Percentiles rank a stretch among this genome's conserved stretches.
These are phyloP conservation scores for Gyromitra esculenta DNA, from an alignment of 2,329 filamentous ascomycete genomes.

Conservation along the genomic window DNA sequence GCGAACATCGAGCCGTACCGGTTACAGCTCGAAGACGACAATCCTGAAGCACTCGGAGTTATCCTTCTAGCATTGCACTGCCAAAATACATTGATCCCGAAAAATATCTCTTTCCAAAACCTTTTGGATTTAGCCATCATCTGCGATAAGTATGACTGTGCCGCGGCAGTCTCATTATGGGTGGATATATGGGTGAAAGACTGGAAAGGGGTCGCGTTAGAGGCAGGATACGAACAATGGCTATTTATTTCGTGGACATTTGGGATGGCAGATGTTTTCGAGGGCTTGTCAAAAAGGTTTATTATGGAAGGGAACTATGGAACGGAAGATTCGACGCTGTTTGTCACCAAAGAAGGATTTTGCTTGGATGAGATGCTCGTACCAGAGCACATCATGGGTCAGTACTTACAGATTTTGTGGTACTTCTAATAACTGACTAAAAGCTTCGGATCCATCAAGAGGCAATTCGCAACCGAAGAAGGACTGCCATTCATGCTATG, in stretches of 20 bases:
- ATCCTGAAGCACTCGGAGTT: constrained; percentile 38
- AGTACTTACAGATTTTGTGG: not conserved
- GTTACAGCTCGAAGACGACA: constrained; percentile 34
- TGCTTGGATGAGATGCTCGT: constrained; percentile 37
- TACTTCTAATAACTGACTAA: not conserved
- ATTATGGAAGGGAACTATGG: constrained; percentile 38
- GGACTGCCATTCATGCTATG: constrained; percentile 21
- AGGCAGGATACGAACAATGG: constrained; percentile 39
- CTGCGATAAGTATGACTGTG: constrained; percentile 51
- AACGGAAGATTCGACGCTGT: not conserved
- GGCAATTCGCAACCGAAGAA: constrained; percentile 28
- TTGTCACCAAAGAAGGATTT: constrained; percentile 13
- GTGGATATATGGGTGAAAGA: constrained; percentile 25
- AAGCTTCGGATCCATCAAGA: constrained; percentile 1
- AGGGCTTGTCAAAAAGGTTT: constrained; percentile 29
- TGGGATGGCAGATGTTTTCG: constrained; percentile 25
- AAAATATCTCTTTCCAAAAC: constrained; percentile 19
- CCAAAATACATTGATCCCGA: constrained; percentile 35
- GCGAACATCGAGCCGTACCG: constrained; percentile 7
- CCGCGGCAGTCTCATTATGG: constrained; percentile 34
- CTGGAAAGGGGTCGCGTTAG: constrained; percentile 16
- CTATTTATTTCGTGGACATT: constrained; percentile 49
- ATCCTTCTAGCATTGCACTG: constrained; percentile 42
- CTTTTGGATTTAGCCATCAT: constrained; percentile 39
- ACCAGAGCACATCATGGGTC: constrained; percentile 39